Evolutionary conservation across 2,329 filamentous ascomycete genomes (phyloP), one percentile per base, ranked within the genome.

Genomic region (Malbranchea cinnamomea): DNA sequence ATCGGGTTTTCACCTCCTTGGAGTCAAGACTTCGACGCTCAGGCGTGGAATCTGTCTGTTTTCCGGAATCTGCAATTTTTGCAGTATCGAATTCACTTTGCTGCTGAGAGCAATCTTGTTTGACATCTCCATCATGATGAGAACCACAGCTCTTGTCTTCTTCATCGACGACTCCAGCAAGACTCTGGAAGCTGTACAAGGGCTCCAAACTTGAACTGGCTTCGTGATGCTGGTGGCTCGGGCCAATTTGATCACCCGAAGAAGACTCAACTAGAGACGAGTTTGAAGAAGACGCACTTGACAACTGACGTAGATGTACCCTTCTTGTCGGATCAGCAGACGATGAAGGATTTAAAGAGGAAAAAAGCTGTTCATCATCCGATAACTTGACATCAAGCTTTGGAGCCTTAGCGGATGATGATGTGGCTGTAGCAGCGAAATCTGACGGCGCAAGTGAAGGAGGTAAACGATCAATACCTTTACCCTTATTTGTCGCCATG

Each of bases 161-260:
- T 22, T 68, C 72, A 0, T 76, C 80, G 17, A 94, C 80, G 50
- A 91, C 81, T 37, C 82, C 80, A 2, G 82, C 80, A 13, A 95
- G 59, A 42, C 83, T 93, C 33, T 74, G 68, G 49, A 94, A 94
- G 52, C 93, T 94, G 55, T 92, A 89, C 69, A 93, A 73, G 3
- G 83, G 72, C 48, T 94, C 85, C 0, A 66, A 59, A 26, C 65
- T 64, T 4, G 61, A 45, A 32, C 60, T 66, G 4, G 55, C 57
- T 40, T 57, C 56, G 9, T 65, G 62, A 4, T 64, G 59, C 1
- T 60, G 62, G 26, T 62, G 66, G 17, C 61, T 68, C 1, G 63
- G 59, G 1, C 64, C 60, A 3, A 43, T 30, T 12, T 47, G 48
- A 13, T 58, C 55, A 2, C 51, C 50, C 1, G 50, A 35, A 7